A percentile compares a stretch with the other conserved stretches of the same genome.
phyloP scores from a whole-genome alignment of 257 asterid species.

The Fraxinus cuspidata region DNA sequence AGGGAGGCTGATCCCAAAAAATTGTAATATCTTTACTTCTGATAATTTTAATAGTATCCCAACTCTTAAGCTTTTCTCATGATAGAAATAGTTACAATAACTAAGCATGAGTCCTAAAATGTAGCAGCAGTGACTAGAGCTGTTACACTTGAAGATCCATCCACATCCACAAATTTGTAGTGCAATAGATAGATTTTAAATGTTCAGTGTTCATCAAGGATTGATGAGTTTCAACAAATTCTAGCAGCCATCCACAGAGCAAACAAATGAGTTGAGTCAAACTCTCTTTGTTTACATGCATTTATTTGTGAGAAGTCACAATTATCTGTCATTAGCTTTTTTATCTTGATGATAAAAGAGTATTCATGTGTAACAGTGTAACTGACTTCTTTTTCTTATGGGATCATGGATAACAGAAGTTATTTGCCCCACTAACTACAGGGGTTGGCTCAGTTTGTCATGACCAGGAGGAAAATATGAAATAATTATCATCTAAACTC shows the following conservation, averaged over 20 bases:
- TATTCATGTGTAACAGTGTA: background rate
- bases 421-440: background rate
- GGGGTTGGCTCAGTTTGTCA: background rate
- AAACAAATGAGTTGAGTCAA: background rate
- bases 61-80: background rate
- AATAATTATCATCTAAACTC: background rate
- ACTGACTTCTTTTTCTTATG: background rate
- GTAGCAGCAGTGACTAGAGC: background rate
- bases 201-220: background rate
- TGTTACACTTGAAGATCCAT: background rate
- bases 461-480: background rate
- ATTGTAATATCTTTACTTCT: background rate
- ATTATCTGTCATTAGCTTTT: background rate
- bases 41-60: background rate
- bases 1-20: background rate
- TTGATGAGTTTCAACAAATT: slow-evolving; percentile 2
- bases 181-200: background rate
- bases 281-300: background rate
- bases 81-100: background rate
- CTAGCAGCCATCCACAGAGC: background rate
- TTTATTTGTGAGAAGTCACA: background rate
- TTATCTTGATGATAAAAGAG: background rate
- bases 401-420: background rate
- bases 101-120: background rate
- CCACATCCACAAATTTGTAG: background rate